Percentiles rank a stretch among this genome's conserved stretches.
phyloP scores from a whole-genome alignment of 2,329 filamentous ascomycete genomes.

The Ophiosphaerella narmari region DNA sequence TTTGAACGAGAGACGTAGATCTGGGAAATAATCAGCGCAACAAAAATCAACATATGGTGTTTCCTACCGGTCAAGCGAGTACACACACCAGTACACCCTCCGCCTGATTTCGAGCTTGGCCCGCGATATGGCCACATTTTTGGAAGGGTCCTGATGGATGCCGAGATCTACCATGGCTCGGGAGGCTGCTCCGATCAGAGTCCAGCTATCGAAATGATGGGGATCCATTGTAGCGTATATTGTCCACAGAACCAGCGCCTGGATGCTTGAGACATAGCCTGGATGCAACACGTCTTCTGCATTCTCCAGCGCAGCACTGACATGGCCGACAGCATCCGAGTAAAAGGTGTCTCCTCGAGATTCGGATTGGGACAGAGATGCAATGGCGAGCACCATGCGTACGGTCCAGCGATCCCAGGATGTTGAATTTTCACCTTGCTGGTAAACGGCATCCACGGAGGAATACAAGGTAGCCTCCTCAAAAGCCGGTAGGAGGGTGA shows the following conservation, averaged over 20 bases:
- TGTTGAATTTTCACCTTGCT: slow-evolving; percentile 64
- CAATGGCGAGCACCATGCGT: slow-evolving; percentile 87
- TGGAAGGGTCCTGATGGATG: slow-evolving; percentile 86
- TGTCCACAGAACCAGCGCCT: slow-evolving; percentile 82
- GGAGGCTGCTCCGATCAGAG: slow-evolving; percentile 86
- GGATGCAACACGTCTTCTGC: slow-evolving; percentile 84
- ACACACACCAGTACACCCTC: slow-evolving; percentile 87
- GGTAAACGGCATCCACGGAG: slow-evolving; percentile 81
- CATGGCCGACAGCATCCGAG: slow-evolving; percentile 62
- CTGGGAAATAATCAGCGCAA: slow-evolving; percentile 52
- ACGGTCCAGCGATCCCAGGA: slow-evolving; percentile 81
- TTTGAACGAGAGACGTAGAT: slow-evolving; percentile 85
- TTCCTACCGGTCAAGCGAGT: slow-evolving; percentile 78
- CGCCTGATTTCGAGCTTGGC: slow-evolving; percentile 76
- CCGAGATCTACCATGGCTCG: slow-evolving; percentile 87
- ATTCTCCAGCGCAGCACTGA: slow-evolving; percentile 71
- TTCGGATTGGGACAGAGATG: slow-evolving; percentile 74
- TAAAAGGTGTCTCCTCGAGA: slow-evolving; percentile 67
- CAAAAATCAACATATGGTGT: neutral
- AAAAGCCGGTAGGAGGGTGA: slow-evolving; percentile 80
- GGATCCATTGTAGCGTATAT: slow-evolving; percentile 91
- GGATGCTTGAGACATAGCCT: slow-evolving; percentile 82
- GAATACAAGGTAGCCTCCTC: slow-evolving; percentile 77
- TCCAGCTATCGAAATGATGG: slow-evolving; percentile 91
- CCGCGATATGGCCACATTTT: slow-evolving; percentile 69